Evolutionary conservation across 352 stramenopile genomes (phyloP), one percentile per base, ranked within the genome.

Genomic region (Phytophthora vignae): DNA sequence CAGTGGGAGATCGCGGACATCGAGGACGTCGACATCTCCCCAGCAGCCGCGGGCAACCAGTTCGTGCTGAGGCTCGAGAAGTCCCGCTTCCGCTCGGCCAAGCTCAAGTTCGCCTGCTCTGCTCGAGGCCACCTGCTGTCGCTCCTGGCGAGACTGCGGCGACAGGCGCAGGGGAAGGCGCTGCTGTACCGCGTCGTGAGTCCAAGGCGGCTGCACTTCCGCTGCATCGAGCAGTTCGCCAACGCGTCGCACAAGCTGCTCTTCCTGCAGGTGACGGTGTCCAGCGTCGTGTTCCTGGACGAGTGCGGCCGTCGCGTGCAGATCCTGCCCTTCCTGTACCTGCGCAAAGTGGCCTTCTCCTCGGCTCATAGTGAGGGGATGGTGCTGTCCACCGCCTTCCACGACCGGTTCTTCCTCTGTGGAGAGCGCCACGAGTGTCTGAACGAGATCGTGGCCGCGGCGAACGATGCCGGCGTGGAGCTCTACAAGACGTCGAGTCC

Each of bases 391-490:
- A 91, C 81, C 8, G 60, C 84, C 15, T 94, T 87, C 61, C 80
- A 92, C 14, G 84, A 92, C 60, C 83, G 83, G 3, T 76, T 94
- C 14, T 94, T 94, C 60, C 76, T 90, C 3, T 92, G 84, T 71
- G 69, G 59, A 15, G 78, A 86, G 40, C 77, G 87, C 36, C 76
- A 84, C 53, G 76, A 90, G 48, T 94, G 87, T 64, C 61, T 94
- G 29, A 77, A 79, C 21, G 73, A 90, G 49, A 91, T 94, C 59
- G 64, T 82, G 10, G 67, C 75, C 0, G 83, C 84, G 1, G 82
- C 85, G 0, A 75, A 70, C 0, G 70, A 84, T 0, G 72, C 90
- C 0, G 87, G 87, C 1, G 69, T 91, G 1, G 44, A 74, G 21
- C 36, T 92, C 9, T 65, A 60, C 42, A 76, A 85, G 55, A 73